phyloP scores from a whole-genome alignment of 352 stramenopile genomes.

The Elongisporangium anandrum region DNA sequence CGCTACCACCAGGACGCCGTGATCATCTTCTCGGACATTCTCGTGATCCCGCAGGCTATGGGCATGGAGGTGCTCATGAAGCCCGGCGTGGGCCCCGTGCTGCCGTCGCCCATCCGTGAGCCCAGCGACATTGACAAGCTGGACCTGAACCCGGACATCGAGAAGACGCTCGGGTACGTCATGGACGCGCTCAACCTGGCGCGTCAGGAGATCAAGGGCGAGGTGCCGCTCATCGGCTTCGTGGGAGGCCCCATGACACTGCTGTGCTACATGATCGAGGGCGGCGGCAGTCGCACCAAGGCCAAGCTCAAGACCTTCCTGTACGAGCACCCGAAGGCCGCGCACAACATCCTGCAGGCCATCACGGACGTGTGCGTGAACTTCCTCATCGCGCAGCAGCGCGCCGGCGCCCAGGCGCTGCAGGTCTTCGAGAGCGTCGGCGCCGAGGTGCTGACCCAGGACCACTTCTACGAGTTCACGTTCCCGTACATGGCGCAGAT shows the following conservation, averaged over 20 bases:
- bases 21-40: slow-evolving; percentile 99
- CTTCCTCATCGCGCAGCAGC: slow-evolving; percentile 94
- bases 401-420: slow-evolving; percentile 92
- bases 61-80: slow-evolving; percentile 97
- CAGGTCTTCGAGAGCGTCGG: slow-evolving; percentile 98
- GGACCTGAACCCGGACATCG: slow-evolving; percentile 87
- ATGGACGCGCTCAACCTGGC: slow-evolving; percentile 94
- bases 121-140: slow-evolving; percentile 89
- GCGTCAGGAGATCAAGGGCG: slow-evolving; percentile 84
- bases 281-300: slow-evolving; percentile 94
- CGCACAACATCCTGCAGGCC: slow-evolving; percentile 89
- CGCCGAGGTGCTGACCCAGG: slow-evolving; percentile 91
- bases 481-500: slow-evolving; percentile 90
- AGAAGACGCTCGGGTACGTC: slow-evolving; percentile 94
- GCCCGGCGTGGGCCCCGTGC: slow-evolving; percentile 89
- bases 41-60: slow-evolving; percentile 97
- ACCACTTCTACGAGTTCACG: slow-evolving; percentile 94
- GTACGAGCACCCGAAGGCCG: slow-evolving; percentile 89
- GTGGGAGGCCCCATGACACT: slow-evolving; percentile 96
- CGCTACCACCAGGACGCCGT: slow-evolving; percentile 94
- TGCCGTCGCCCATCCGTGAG: slow-evolving; percentile 65
- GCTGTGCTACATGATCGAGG: slow-evolving; percentile 99
- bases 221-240: slow-evolving; percentile 98
- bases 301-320: slow-evolving; percentile 94
- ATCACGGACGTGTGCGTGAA: slow-evolving; percentile 95